phyloP scores from a whole-genome alignment of 148 eudicot species.

The Talinum fruticosum region DNA sequence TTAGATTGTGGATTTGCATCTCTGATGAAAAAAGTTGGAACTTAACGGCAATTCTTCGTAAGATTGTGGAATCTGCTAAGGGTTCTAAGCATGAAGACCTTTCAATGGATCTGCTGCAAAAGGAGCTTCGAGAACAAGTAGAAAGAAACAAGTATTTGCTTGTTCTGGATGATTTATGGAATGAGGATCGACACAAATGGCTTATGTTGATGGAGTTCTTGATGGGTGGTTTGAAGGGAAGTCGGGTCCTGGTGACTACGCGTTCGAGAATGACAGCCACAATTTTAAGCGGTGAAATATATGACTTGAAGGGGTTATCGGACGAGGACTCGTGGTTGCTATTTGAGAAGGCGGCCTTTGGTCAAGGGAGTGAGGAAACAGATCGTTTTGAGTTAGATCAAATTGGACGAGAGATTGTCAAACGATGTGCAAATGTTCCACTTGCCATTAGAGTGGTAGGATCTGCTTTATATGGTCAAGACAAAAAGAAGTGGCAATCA shows the following conservation, averaged over 20 bases:
- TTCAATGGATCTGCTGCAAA: slow-evolving; percentile 20
- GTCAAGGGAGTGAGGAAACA: neutral
- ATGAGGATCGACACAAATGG: slow-evolving; percentile 23
- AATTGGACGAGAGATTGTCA: slow-evolving; percentile 28
- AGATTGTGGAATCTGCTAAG: slow-evolving; percentile 10
- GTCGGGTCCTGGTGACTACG: slow-evolving; percentile 38
- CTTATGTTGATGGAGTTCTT: slow-evolving; percentile 15
- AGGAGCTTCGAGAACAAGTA: neutral
- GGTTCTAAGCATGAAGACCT: neutral
- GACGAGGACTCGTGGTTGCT: slow-evolving; percentile 25
- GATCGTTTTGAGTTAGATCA: neutral
- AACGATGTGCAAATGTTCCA: slow-evolving; percentile 24
- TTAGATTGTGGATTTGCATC: slow-evolving; percentile 17
- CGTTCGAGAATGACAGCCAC: slow-evolving; percentile 26
- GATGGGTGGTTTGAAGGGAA: slow-evolving; percentile 20
- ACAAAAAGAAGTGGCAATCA: slow-evolving; percentile 28
- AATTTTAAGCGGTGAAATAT: slow-evolving; percentile 8
- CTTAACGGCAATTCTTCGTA: slow-evolving; percentile 13
- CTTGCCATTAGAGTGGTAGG: slow-evolving; percentile 35
- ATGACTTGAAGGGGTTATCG: slow-evolving; percentile 30
- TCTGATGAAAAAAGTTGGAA: slow-evolving; percentile 12
- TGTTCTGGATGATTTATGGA: slow-evolving; percentile 38
- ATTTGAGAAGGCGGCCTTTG: slow-evolving; percentile 29
- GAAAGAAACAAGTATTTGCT: slow-evolving; percentile 26
- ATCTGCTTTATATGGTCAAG: slow-evolving; percentile 25